phyloP scores from a whole-genome alignment of 805 yeast species.

The Zygosaccharomyces pseudorouxii region DNA sequence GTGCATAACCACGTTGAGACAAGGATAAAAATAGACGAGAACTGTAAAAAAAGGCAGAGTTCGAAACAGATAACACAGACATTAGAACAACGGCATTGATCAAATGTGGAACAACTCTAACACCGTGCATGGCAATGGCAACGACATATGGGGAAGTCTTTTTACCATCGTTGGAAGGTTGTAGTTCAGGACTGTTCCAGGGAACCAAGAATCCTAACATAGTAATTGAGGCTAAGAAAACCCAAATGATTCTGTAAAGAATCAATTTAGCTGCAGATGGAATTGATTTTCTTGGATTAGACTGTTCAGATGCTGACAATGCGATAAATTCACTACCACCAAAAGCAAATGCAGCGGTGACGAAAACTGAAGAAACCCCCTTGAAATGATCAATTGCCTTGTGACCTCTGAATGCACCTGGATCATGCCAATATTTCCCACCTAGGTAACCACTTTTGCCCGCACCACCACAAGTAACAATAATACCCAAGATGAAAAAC shows the following conservation, averaged over 20 bases:
- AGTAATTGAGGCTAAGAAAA: slow-evolving; percentile 50
- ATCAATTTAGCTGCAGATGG: slow-evolving; percentile 70
- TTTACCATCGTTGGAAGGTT: slow-evolving; percentile 45
- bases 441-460: slow-evolving; percentile 51
- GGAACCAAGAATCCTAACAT: slow-evolving; percentile 60
- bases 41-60: slow-evolving; percentile 50
- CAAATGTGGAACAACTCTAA: slow-evolving; percentile 54
- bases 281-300: slow-evolving; percentile 54
- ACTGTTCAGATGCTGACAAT: slow-evolving; percentile 67
- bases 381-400: slow-evolving; percentile 42
- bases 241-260: slow-evolving; percentile 58
- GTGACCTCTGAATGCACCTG: slow-evolving; percentile 56
- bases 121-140: slow-evolving; percentile 55
- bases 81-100: slow-evolving; percentile 61
- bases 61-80: slow-evolving; percentile 55
- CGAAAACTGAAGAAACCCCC: slow-evolving; percentile 60
- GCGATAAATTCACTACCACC: slow-evolving; percentile 65
- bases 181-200: slow-evolving; percentile 46
- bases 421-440: slow-evolving; percentile 53
- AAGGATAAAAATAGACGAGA: slow-evolving; percentile 51
- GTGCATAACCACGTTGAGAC: slow-evolving; percentile 59
- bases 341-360: slow-evolving; percentile 64
- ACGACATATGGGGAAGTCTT: slow-evolving; percentile 72
- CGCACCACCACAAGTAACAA: slow-evolving; percentile 55
- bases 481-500: slow-evolving; percentile 55